phyloP scores from a whole-genome alignment of 345 rosid genomes.

The rapeseed (Brassica napus) region DNA sequence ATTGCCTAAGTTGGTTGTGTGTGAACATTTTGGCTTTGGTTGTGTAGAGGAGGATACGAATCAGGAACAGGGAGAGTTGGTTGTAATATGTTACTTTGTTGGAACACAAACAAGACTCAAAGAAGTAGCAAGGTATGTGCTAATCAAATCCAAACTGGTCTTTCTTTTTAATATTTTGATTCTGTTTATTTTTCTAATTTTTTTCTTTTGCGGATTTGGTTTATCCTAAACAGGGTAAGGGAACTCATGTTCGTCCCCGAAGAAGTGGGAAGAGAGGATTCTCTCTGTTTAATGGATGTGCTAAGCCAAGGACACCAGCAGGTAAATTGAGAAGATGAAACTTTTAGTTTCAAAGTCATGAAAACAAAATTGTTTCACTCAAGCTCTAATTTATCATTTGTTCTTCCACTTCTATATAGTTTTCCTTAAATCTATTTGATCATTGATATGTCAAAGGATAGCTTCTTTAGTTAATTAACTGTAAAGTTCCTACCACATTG shows the following conservation, averaged over 20 bases:
- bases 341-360: background rate
- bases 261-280: constrained; percentile 50
- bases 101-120: constrained; percentile 59
- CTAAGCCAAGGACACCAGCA: constrained; percentile 61
- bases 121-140: constrained; percentile 59
- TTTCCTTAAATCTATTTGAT: constrained; percentile 11
- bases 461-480: constrained; percentile 22
- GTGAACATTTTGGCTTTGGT: constrained; percentile 9
- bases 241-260: constrained; percentile 48
- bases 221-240: constrained; percentile 50
- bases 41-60: constrained; percentile 76
- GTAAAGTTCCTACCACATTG: constrained; percentile 28
- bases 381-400: constrained; percentile 17
- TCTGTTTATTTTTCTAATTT: background rate
- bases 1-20: background rate
- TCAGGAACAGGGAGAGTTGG: constrained; percentile 78
- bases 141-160: background rate
- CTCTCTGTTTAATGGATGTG: constrained; percentile 67
- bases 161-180: background rate
- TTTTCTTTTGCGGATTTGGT: background rate
- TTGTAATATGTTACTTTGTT: constrained; percentile 80
- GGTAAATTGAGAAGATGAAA: constrained; percentile 53
- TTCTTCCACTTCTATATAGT: constrained; percentile 18
- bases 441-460: constrained; percentile 5
- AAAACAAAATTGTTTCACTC: constrained; percentile 7